phyloP scores from a whole-genome alignment of 495 filamentous ascomycete species.

The Annulohypoxylon moriforme region DNA sequence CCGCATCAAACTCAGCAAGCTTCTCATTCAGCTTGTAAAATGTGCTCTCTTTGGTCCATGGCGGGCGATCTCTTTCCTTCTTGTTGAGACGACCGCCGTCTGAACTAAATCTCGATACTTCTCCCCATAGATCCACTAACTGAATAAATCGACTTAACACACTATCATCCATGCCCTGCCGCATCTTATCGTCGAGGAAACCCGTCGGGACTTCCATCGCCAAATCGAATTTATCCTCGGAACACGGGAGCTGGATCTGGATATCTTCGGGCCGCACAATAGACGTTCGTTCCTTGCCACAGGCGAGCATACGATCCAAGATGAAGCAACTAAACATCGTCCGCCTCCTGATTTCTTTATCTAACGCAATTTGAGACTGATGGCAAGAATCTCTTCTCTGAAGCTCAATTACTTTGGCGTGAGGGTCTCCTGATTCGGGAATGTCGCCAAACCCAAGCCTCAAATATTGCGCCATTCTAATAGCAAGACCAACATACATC shows the following conservation, averaged over 20 bases:
- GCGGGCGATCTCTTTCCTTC: slow-evolving; percentile 63
- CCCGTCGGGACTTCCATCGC: slow-evolving; percentile 73
- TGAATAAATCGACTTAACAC: slow-evolving; percentile 81
- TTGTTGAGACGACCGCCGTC: slow-evolving; percentile 72
- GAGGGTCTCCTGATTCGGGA: slow-evolving; percentile 26
- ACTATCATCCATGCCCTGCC: slow-evolving; percentile 73
- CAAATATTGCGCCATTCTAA: slow-evolving; percentile 77
- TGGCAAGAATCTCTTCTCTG: slow-evolving; percentile 28
- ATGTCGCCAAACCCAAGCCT: slow-evolving; percentile 73
- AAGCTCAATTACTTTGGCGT: slow-evolving; percentile 56
- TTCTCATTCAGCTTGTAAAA: slow-evolving; percentile 70
- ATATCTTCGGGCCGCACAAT: slow-evolving; percentile 76
- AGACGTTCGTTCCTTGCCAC: slow-evolving; percentile 77
- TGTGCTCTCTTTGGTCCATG: slow-evolving; percentile 71
- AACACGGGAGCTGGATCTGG: slow-evolving; percentile 73
- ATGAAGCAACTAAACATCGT: slow-evolving; percentile 91
- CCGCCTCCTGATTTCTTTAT: slow-evolving; percentile 80
- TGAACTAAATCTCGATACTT: slow-evolving; percentile 80
- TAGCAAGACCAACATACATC: slow-evolving; percentile 81
- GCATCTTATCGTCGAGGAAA: slow-evolving; percentile 55
- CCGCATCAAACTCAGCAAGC: slow-evolving; percentile 73
- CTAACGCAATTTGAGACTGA: slow-evolving; percentile 67
- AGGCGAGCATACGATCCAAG: slow-evolving; percentile 81
- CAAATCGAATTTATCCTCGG: slow-evolving; percentile 73
- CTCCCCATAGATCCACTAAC: slow-evolving; percentile 81